Evolutionary conservation across 495 filamentous ascomycete species (phyloP), one percentile per base, ranked within the genome.

Genomic region (Neurospora cerealis): DNA sequence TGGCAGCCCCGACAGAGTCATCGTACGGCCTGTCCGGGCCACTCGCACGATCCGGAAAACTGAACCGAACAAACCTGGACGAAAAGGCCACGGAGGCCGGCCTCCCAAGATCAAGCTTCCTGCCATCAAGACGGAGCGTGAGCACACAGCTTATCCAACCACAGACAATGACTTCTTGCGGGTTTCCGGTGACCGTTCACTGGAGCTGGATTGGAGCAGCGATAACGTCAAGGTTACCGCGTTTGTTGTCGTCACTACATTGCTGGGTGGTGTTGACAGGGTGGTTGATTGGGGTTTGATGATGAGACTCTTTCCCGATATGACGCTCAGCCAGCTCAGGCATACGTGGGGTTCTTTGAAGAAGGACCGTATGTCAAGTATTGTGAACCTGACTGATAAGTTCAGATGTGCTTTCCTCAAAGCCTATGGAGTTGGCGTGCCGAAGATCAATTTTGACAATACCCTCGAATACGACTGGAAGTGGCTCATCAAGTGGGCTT

Each of bases 391-490:
- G 78, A 90, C 91, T 37, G 82, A 83, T n/a, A 89, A 92, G 74
- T 97, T 98, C 78, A 92, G 93, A 74, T 85, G 89, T 40, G 84
- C 85, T 19, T 97, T 93, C 79, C 81, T 94, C 24, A 85, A 87
- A 54, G 96, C 93, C 0, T 98, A 97, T 77, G 88, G 88, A 70
- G 85, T 86, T 4, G 87, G 87, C 10, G 74, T 98, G 0, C 91
- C 92, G 3, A 77, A 83, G 2, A 86, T 99, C 39, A 86, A 97
- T 80, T 95, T 89, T 74, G 82, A 90, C 44, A 80, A 96, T 74
- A 83, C 93, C 6, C 83, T 89, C 40, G 84, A 82, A 13, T 96
- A 96, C 77, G 90, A 97, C 78, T 96, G 96, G 93, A 84, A 86
- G 38, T 80, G 79, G 44, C 78, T 97, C 13, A 86, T 96, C 37